phyloP scores from a whole-genome alignment of 257 asterid genomes.

The Plantago major region DNA sequence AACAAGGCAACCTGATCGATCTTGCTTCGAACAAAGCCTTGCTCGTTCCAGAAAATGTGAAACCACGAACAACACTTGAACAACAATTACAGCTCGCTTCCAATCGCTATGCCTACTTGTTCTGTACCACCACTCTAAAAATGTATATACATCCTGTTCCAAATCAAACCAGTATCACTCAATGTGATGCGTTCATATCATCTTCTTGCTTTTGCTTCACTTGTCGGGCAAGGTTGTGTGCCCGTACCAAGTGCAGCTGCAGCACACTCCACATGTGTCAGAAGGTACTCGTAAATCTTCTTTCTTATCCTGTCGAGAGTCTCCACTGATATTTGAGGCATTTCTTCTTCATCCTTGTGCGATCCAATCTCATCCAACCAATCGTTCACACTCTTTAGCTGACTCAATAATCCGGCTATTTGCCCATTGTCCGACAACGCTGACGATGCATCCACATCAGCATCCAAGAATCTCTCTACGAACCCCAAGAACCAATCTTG shows the following conservation, averaged over 20 bases:
- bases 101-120: constrained; percentile 26
- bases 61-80: too few species aligned
- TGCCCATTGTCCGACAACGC: constrained; percentile 80
- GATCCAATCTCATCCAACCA: constrained; percentile 86
- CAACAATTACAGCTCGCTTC: constrained; percentile 21
- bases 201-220: constrained; percentile 52
- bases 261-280: constrained; percentile 92
- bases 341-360: constrained; percentile 63
- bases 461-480: constrained; percentile 84
- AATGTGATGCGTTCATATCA: constrained; percentile 22
- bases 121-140: constrained; percentile 25
- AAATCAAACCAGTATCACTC: constrained; percentile 24
- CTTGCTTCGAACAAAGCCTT: too few species aligned
- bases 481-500: constrained; percentile 95
- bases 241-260: constrained; percentile 91
- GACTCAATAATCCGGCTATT: constrained; percentile 91
- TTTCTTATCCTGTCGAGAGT: constrained; percentile 81
- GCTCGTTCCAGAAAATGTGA: background rate
- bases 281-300: constrained; percentile 94
- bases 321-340: constrained; percentile 49
- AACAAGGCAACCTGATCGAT: too few species aligned
- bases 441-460: constrained; percentile 76
- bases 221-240: constrained; percentile 40
- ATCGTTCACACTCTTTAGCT: constrained; percentile 89
- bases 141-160: constrained; percentile 32